These are phyloP conservation scores for Coprinopsis cinerea DNA, from an alignment of 768 basidiomycete genomes.

Conservation along the genomic window DNA sequence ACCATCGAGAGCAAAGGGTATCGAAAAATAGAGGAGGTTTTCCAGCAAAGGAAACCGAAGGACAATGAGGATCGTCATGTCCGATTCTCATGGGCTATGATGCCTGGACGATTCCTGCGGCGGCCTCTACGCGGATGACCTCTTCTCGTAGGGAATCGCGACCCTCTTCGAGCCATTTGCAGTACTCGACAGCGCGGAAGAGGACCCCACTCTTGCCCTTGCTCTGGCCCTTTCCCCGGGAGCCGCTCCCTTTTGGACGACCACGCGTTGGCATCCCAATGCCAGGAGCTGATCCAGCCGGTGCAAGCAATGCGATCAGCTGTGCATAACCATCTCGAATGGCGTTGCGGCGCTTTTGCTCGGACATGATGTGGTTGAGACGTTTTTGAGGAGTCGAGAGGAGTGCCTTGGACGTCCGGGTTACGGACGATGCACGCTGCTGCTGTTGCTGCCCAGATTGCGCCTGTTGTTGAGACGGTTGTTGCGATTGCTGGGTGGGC, in stretches of 20 bases:
- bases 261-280: slow-evolving; percentile 75
- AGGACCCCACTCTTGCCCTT: slow-evolving; percentile 90
- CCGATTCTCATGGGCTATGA: neutral
- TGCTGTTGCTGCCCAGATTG: slow-evolving; percentile 14
- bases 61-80: neutral
- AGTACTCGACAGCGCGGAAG: slow-evolving; percentile 82
- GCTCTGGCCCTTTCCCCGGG: slow-evolving; percentile 56
- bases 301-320: slow-evolving; percentile 73
- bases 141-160: slow-evolving; percentile 65
- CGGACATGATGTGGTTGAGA: slow-evolving; percentile 90
- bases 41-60: neutral
- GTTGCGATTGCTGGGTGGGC: slow-evolving; percentile 26
- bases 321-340: slow-evolving; percentile 89
- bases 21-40: slow-evolving; percentile 10
- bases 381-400: slow-evolving; percentile 83
- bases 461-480: slow-evolving; percentile 3
- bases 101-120: slow-evolving; percentile 45
- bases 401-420: slow-evolving; percentile 50
- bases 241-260: slow-evolving; percentile 74
- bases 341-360: slow-evolving; percentile 88
- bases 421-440: slow-evolving; percentile 12
- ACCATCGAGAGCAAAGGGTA: neutral
- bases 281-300: slow-evolving; percentile 61
- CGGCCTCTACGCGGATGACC: slow-evolving; percentile 60
- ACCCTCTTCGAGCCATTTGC: slow-evolving; percentile 82